A percentile compares a stretch with the other conserved stretches of the same genome.
Evolutionary conservation across 805 yeast species (phyloP).

Genomic region (Metschnikowia lunata): DNA sequence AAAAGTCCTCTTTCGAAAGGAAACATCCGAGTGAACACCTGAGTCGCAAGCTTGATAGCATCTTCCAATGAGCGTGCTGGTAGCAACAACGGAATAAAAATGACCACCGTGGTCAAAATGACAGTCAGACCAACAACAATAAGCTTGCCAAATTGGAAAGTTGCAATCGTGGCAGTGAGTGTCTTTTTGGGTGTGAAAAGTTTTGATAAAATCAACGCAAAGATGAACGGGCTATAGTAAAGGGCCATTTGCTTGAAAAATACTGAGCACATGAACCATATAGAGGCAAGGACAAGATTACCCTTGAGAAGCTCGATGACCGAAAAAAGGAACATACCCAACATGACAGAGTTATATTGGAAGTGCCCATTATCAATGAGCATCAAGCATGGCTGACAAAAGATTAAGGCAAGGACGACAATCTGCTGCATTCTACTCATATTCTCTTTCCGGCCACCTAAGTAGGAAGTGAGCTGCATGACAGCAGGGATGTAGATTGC

Average conservation of each 20-base stretch:
- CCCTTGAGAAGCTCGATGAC: constrained; percentile 62
- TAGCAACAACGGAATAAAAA: constrained; percentile 59
- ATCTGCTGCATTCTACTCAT: constrained; percentile 70
- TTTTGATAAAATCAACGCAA: constrained; percentile 67
- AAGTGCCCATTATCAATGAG: constrained; percentile 96
- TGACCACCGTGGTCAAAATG: constrained; percentile 43
- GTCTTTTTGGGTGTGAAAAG: constrained; percentile 21
- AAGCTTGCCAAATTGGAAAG: constrained; percentile 53
- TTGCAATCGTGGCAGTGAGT: constrained; percentile 16
- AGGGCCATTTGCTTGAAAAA: constrained; percentile 94
- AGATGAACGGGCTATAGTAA: constrained; percentile 86
- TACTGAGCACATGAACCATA: constrained; percentile 72
- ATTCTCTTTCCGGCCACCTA: constrained; percentile 51
- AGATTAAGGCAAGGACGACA: constrained; percentile 68
- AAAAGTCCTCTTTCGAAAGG: constrained; percentile 92
- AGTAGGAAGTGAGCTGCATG: constrained; percentile 62
- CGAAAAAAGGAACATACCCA: constrained; percentile 73
- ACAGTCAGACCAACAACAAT: constrained; percentile 63
- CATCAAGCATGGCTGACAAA: constrained; percentile 78
- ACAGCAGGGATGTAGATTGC: constrained; percentile 77
- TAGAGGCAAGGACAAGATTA: constrained; percentile 61
- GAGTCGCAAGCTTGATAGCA: constrained; percentile 41
- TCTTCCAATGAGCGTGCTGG: constrained; percentile 24
- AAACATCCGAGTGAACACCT: constrained; percentile 65
- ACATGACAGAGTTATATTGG: constrained; percentile 92